Base-by-base conservation (phyloP, 345 rosid species). In the Linum lewisii region DNA sequence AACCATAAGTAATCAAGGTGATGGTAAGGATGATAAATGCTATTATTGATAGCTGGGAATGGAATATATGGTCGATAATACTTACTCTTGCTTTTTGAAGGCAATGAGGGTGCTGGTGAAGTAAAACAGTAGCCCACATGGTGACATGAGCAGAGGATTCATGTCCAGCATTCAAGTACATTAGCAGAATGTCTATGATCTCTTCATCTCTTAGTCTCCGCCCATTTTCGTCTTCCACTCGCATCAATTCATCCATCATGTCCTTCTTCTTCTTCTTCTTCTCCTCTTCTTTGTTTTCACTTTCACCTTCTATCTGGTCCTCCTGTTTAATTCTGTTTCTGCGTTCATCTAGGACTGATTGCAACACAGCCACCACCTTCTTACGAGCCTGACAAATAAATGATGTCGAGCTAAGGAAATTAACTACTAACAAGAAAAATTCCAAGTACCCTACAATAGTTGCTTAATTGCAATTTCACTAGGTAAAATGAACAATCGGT, bases 81-180 rank as follows among this genome's bases (percentile, higher is more conserved):
- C 18, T 7, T 60, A 85, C 94, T 91, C 76, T 85, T 24, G 96
- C 95, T 65, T 80, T 84, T 32, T 70, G 62, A 5, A 84, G 75
- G 63, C 78, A 60, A 60, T 88, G 73, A 1, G 89, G 88, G 61
- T 91, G 83, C 38, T 82, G 71, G 52, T 91, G 94, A 13, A 91
- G 81, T 57, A 79, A 79, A 70, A 91, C 56, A 29, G 90, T 74
- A 2, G 95, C 81, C 96, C 96, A 85, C 88, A 88, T 91, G 2
- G 73, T 82, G 66, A 81, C 78, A 61, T 91, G 96, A 20, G 83
- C 96, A 0, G 96, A 87, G 53, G 98, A 91, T 75, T 91, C 96
- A 57, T 91, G 95, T 58, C 95, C 95, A 0, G 95, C 98, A 74
- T 88, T 85, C 60, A 91, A 76, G 72, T 91, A 91, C 95, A 86